These are phyloP conservation scores for Candida glucosophila DNA, from an alignment of 1,139 yeast species.

Conservation along the genomic window DNA sequence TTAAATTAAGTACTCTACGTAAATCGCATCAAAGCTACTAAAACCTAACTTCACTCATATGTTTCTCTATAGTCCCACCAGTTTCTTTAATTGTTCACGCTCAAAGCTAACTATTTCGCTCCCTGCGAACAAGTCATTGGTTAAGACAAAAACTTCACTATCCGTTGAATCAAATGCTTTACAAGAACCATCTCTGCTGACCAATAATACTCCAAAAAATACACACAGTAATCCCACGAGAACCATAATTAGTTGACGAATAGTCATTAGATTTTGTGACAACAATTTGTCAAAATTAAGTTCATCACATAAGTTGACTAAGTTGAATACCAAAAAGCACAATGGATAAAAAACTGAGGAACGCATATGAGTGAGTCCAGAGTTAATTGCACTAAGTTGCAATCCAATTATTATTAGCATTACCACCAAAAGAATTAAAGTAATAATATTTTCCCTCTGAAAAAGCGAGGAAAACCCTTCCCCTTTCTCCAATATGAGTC, in stretches of 20 bases:
- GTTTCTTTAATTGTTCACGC: too few relatives aligned
- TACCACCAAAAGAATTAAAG: conserved; percentile 43
- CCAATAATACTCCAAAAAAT: conserved; percentile 31
- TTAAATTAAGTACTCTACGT: too few relatives aligned
- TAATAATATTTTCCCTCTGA: conserved; percentile 17
- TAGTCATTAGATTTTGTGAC: conserved; percentile 19
- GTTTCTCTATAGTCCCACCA: too few relatives aligned
- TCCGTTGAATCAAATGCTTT: too few relatives aligned
- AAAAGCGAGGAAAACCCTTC: conserved; percentile 14
- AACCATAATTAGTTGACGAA: conserved; percentile 26
- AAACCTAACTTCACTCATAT: too few relatives aligned
- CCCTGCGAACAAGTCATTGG: too few relatives aligned
- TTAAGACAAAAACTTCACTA: too few relatives aligned
- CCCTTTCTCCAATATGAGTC: conserved; percentile 26
- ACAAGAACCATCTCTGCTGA: conserved; percentile 41
- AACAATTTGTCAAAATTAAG: conserved; percentile 40
- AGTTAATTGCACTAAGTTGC: conserved; percentile 67
- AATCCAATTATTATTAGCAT: conserved; percentile 66
- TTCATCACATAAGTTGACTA: conserved; percentile 67
- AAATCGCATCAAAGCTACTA: too few relatives aligned
- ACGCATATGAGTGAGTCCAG: conserved; percentile 63
- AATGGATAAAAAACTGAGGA: conserved; percentile 80
- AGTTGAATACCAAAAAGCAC: conserved; percentile 76
- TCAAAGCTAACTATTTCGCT: too few relatives aligned
- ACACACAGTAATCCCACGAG: conserved; percentile 31